Percentiles rank a stretch among this genome's conserved stretches.
Conservation (phyloP, 1,284 basidiomycete genomes). For the Puccinia triticina region DNA sequence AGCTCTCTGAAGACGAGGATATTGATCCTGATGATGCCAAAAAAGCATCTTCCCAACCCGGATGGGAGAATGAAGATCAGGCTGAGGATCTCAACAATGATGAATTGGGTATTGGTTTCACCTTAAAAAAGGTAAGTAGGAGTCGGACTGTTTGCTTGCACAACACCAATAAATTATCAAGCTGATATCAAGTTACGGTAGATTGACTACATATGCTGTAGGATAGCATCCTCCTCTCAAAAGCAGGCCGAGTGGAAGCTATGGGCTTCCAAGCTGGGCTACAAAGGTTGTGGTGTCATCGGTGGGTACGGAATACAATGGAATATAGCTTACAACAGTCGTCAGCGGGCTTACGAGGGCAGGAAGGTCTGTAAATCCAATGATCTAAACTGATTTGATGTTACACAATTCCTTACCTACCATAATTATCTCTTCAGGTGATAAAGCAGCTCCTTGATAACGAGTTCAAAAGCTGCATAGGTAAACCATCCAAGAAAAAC, state of each 20-base stretch:
- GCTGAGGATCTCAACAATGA: too few relatives aligned
- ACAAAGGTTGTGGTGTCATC: neutral
- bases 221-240: neutral
- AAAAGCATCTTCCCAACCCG: too few relatives aligned
- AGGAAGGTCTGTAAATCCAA: too few relatives aligned
- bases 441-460: conserved; percentile 11
- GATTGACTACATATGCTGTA: neutral
- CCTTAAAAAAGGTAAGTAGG: neutral
- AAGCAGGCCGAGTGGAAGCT: conserved; percentile 11
- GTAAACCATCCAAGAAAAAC: neutral
- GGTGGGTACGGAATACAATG: neutral
- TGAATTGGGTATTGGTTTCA: neutral
- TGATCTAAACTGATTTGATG: too few relatives aligned
- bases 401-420: too few relatives aligned
- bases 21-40: neutral
- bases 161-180: too few relatives aligned
- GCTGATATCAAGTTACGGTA: neutral
- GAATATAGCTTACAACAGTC: too few relatives aligned
- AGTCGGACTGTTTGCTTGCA: neutral
- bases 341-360: too few relatives aligned
- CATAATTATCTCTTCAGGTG: too few relatives aligned
- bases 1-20: neutral
- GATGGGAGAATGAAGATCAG: too few relatives aligned
- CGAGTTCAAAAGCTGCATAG: neutral
- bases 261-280: neutral